Base-by-base conservation (phyloP, 208 protist species). In the Histomonas meleagridis region DNA sequence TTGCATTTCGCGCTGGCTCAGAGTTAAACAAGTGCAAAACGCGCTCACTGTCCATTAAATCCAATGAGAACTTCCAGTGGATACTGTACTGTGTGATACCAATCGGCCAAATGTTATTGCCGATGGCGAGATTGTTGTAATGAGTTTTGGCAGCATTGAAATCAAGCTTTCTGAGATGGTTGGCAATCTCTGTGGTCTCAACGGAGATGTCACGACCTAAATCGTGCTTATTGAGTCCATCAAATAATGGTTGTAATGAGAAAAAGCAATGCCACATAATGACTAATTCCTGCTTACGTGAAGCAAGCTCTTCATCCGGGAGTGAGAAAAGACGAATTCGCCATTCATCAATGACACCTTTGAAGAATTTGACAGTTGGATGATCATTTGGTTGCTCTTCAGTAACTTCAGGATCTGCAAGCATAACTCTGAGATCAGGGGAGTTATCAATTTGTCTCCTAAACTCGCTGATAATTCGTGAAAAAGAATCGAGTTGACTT, bases 41-140 rank as follows among this genome's bases (percentile, higher is more conserved):
- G 9, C 46, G 51, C 14, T 86, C 46, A n/a, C 40, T 51, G 38
- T 86, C 76, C 18, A 86, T 86, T 7, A 86, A 35, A 38, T 86
- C 76, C 18, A 32, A 26, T 32, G 76, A 86, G 55, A 86, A 86
- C 16, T 86, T 86, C 76, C 76, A 86, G 28, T 86, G 76, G 38
- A 86, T 86, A n/a, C 40, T 51, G 55, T 86, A 86, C 16, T 86
- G 76, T 32, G 76, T 86, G 18, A 86, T 48, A 86, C 76, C 76
- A 55, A 86, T 86, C 1, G 76, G 76, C 76, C 76, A 86, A 10
- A 86, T 0, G 14, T 18, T 49, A 86, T 51, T 86, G 9, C 76
- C 76, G 38, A 86, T 86, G 3, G 76, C 76, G 26, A 86, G 32
- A 55, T 55, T 48, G 16, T 86, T 86, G 46, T 86, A 86, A 55